Evolutionary conservation across 352 stramenopile species (phyloP), one percentile per base, ranked within the genome.

Genomic region (Phytophthora citrophthora): DNA sequence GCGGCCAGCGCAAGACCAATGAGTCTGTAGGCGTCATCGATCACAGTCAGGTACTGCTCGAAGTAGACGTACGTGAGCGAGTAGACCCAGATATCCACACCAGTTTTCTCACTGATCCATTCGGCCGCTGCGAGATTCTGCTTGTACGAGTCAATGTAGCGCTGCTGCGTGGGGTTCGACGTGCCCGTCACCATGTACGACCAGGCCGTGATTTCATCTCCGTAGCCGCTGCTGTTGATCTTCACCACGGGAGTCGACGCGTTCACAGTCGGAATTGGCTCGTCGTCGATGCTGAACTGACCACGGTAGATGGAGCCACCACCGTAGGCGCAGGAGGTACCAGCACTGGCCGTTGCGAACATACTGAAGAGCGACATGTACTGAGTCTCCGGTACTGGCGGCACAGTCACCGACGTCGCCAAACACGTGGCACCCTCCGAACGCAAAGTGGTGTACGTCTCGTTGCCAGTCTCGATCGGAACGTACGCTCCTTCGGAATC

Each of bases 291-390:
- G 31, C 76, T 88, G 55, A 92, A 90, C 44, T 76, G 68, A 49
- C 81, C 81, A 63, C 76, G 77, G 52, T 90, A 83, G 63, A 74
- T 90, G 53, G 83, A 89, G 2, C 79, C 83, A 51, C 83, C 83
- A 66, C 83, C 81, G 59, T 88, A 85, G 6, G 83, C 82, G 58
- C 83, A 91, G 43, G 81, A 70, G 1, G 69, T 70, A 16, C 81
- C 79, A 32, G 83, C 81, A 62, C 76, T 88, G 13, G 83, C 83
- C 10, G 64, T 86, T 4, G 77, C 65, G 52, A 92, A 92, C 68
- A 92, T 90, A 47, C 77, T 82, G 57, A 92, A 92, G 50, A 90
- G 74, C 20, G 76, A 88, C 75, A 89, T 90, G 75, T 81, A 92
- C 50, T 74, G 68, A 23, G 74, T 58, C 16, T 74, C 44, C 1